Base-by-base conservation (phyloP, 2,329 filamentous ascomycete genomes). In the Paramyrothecium sp. region DNA sequence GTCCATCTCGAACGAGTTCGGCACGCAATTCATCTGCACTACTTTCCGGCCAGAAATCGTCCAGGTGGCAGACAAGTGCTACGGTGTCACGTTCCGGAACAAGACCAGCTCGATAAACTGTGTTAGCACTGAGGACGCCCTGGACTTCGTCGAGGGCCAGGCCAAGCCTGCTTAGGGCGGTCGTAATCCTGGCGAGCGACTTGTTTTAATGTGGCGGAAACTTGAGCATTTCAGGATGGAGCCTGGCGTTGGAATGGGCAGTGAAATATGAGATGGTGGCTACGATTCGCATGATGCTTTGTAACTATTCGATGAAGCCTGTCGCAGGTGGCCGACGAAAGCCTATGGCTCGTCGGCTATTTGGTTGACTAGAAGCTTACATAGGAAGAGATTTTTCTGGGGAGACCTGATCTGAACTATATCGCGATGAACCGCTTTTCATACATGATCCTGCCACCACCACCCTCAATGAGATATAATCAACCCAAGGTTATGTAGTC, bases 31-130 rank as follows among this genome's bases (percentile, higher is more conserved):
- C 71, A 99, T 99, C 74, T 98, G 95, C 82, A 99, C 95, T 3
- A 99, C 95, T 2, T 99, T 99, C 85, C 84, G 95, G 57, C 95
- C 95, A 1, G 95, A 99, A 77, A 97, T 99, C 82, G 84, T 99
- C 61, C 86, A 90, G 60, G 92, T 98, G 20, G 95, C 95, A 3
- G 93, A 98, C 78, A 96, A 97, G 78, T 97, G 94, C 76, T 99
- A 99, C 73, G 95, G 95, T 60, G 95, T 99, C 54, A 92, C 91
- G 54, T 98, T 94, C 75, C 85, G 87, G 63, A 94, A 93, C 74
- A 98, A 98, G 83, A 96, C 93, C 63, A 96, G 91, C 77, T 91
- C 87, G 44, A 96, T 99, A 68, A 91, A 95, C 75, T 94, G 94
- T 54, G 93, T 97, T 53, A 88, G 86, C 61, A 86, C 88, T 56